Conservation (phyloP, 208 protist species). For the Lotmaria passim region DNA sequence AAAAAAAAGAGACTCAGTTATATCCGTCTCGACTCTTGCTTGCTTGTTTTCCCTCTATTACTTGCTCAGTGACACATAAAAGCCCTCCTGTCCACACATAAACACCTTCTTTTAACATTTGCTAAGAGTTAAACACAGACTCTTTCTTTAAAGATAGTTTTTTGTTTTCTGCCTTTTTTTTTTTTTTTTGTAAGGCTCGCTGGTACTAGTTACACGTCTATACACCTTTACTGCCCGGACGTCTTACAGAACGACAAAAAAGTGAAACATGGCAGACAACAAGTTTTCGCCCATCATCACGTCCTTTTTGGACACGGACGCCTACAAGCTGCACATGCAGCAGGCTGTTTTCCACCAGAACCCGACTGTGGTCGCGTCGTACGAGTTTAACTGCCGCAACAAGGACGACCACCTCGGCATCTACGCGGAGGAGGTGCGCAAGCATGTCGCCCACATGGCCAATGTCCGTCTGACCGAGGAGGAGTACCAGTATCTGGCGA, state of each 20-base stretch:
- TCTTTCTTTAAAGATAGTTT: too few relatives aligned
- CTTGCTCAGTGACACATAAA: too few relatives aligned
- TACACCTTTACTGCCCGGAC: too few relatives aligned
- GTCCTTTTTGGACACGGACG: conserved; percentile 88
- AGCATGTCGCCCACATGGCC: conserved; percentile 63
- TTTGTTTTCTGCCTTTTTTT: too few relatives aligned
- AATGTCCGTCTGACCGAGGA: conserved; percentile 59
- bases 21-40: too few relatives aligned
- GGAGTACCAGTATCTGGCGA: conserved; percentile 71
- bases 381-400: conserved; percentile 84
- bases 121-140: too few relatives aligned
- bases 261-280: conserved; percentile 31
- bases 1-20: too few relatives aligned
- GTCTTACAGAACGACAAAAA: background rate
- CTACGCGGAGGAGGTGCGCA: conserved; percentile 60
- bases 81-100: too few relatives aligned
- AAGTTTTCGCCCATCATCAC: conserved; percentile 68
- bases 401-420: conserved; percentile 72
- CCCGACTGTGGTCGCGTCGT: conserved; percentile 47
- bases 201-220: too few relatives aligned
- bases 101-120: too few relatives aligned
- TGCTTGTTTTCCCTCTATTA: too few relatives aligned
- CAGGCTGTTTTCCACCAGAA: conserved; percentile 85
- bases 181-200: too few relatives aligned
- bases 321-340: conserved; percentile 93